Conservation (phyloP, 306 rosid species). For the Benincasa hispida region DNA sequence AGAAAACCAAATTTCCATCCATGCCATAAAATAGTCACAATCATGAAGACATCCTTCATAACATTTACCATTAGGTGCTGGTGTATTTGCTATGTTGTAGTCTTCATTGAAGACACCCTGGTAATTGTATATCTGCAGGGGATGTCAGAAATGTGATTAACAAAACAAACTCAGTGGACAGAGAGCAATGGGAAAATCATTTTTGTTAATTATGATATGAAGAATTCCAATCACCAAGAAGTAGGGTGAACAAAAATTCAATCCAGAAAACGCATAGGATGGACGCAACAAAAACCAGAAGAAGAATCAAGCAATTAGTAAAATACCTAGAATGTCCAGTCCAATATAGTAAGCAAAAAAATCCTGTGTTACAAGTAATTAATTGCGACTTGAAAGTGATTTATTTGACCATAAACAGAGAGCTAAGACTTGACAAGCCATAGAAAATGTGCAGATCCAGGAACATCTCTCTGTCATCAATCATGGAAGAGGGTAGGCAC, state of each 20-base stretch:
- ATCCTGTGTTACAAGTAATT: background rate
- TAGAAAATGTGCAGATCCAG: background rate
- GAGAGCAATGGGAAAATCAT: background rate
- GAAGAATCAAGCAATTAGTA: background rate
- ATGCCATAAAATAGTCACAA: slow-evolving; percentile 9
- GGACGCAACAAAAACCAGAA: background rate
- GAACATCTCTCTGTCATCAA: background rate
- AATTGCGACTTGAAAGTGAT: background rate
- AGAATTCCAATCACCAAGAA: background rate
- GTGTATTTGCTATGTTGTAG: slow-evolving; percentile 88
- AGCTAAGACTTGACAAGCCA: background rate
- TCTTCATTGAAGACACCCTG: slow-evolving; percentile 72
- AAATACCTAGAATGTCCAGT: background rate
- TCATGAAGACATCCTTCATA: slow-evolving; percentile 7
- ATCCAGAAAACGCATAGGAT: background rate
- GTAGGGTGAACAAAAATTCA: background rate
- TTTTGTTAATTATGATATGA: background rate
- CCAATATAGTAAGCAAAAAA: background rate
- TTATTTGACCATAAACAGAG: background rate
- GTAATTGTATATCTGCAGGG: slow-evolving; percentile 71
- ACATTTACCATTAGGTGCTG: slow-evolving; percentile 72
- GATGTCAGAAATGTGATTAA: slow-evolving; percentile 10
- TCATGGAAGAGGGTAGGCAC: background rate
- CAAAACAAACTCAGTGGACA: background rate
- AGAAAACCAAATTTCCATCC: background rate